A percentile compares a stretch with the other conserved stretches of the same genome.
phyloP scores from a whole-genome alignment of 331 rosid species.

The Cucumis variabilis region DNA sequence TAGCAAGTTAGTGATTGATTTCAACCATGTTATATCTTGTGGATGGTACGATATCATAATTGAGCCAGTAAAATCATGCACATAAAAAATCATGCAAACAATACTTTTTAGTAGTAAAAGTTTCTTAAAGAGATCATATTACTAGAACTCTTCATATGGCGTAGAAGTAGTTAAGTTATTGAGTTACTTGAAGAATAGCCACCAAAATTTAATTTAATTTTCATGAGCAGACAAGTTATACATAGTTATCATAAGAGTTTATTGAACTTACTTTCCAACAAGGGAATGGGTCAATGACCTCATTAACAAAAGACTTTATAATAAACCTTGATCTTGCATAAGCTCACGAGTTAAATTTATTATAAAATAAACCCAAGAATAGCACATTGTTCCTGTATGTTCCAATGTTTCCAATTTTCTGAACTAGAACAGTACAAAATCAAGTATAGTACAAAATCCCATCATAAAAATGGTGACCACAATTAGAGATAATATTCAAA shows the following conservation, averaged over 20 bases:
- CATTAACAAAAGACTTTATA: slow-evolving; percentile 38
- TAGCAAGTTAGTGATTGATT: slow-evolving; percentile 64
- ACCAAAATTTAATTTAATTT: neutral
- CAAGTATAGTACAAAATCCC: no score
- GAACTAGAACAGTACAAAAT: no score
- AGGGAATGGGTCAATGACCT: slow-evolving; percentile 50
- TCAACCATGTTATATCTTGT: slow-evolving; percentile 64
- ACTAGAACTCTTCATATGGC: neutral
- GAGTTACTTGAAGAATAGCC: neutral
- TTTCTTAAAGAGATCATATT: neutral
- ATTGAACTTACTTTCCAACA: slow-evolving; percentile 62
- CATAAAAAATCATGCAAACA: neutral
- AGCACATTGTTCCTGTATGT: no score
- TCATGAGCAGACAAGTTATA: neutral
- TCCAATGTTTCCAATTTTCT: no score
- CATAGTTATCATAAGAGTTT: neutral
- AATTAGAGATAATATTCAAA: no score
- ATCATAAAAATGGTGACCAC: no score
- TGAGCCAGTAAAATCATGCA: slow-evolving; percentile 9
- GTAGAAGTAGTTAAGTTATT: neutral
- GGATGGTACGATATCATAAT: neutral
- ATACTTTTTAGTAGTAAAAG: neutral
- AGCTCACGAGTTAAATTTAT: neutral
- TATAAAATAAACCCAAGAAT: neutral
- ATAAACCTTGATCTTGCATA: neutral